These are phyloP conservation scores for Syzygium grande DNA, from an alignment of 345 rosid species.

Conservation along the genomic window DNA sequence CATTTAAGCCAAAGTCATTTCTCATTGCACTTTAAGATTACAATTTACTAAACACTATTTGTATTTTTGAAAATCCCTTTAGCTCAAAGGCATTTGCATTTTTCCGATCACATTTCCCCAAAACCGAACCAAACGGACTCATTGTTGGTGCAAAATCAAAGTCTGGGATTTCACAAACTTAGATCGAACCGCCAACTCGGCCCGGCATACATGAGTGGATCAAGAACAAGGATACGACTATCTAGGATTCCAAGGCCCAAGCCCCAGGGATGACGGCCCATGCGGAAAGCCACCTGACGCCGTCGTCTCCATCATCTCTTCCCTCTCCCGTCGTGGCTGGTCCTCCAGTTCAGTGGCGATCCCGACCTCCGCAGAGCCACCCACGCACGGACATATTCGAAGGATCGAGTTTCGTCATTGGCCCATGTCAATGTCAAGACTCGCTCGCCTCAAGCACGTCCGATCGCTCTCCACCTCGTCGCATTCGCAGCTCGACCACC, in stretches of 20 bases:
- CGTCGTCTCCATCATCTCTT: neutral
- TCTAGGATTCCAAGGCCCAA: neutral
- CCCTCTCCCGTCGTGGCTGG: neutral
- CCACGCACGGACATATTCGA: neutral
- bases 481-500: neutral
- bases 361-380: neutral
- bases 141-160: neutral
- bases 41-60: too few relatives aligned
- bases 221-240: neutral
- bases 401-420: neutral
- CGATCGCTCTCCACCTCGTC: neutral
- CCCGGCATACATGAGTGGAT: neutral
- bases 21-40: too few relatives aligned
- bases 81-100: too few relatives aligned
- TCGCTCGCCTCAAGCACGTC: neutral
- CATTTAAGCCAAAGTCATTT: too few relatives aligned
- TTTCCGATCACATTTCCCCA: too few relatives aligned
- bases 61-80: too few relatives aligned
- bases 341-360: neutral
- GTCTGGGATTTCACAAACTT: neutral
- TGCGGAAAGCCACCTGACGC: neutral
- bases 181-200: neutral
- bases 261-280: neutral
- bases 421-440: neutral
- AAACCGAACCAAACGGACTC: too few relatives aligned